These are phyloP conservation scores for Botrytis medusae DNA, from an alignment of 2,329 filamentous ascomycete genomes.

Conservation along the genomic window DNA sequence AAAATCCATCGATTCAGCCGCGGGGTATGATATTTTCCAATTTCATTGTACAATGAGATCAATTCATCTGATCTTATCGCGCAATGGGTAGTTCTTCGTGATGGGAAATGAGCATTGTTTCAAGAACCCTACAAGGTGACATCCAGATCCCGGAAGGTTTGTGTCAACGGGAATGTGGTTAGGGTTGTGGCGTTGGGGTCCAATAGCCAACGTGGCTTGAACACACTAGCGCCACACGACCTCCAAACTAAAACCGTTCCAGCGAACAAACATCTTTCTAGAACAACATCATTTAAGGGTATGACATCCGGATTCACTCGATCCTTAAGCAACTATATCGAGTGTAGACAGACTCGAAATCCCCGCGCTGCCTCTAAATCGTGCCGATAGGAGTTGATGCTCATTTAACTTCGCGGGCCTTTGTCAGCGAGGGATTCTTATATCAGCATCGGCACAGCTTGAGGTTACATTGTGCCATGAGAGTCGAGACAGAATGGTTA, in stretches of 20 bases:
- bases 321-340: conserved; percentile 8
- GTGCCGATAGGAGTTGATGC: not conserved
- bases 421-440: conserved; percentile 8
- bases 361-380: not conserved
- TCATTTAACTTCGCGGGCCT: not conserved
- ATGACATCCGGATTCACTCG: conserved; percentile 3
- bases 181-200: conserved; percentile 5
- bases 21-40: not conserved
- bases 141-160: not conserved
- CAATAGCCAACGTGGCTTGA: not conserved
- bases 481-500: not conserved
- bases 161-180: not conserved
- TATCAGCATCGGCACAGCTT: not conserved
- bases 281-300: not conserved
- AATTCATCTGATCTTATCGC: not conserved
- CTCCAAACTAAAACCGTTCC: not conserved
- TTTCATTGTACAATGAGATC: not conserved
- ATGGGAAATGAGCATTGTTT: not conserved
- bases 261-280: not conserved
- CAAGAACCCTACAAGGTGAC: not conserved
- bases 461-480: not conserved
- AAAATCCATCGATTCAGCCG: not conserved
- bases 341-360: not conserved
- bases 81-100: not conserved
- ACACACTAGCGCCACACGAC: not conserved